Conservation (phyloP, 345 rosid genomes). For the Brassica nigra region DNA sequence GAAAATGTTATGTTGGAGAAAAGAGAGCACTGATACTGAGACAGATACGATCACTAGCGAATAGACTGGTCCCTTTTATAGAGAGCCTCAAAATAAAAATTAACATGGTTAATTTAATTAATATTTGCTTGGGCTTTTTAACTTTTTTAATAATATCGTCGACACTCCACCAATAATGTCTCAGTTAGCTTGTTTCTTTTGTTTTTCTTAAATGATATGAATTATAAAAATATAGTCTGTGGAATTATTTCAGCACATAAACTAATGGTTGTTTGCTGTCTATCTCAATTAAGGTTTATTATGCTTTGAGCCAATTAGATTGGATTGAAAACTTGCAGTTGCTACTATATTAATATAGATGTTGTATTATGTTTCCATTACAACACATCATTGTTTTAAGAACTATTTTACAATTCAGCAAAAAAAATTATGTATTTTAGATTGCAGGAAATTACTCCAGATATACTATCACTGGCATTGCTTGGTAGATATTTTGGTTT, state of each 20-base stretch:
- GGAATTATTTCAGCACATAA: not conserved
- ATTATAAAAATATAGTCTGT: not conserved
- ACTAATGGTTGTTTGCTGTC: constrained; percentile 16
- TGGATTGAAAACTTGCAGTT: not conserved
- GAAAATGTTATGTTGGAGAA: constrained; percentile 21
- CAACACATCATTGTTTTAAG: not conserved
- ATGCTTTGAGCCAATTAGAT: not conserved
- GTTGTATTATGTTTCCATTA: not conserved
- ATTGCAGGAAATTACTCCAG: not conserved
- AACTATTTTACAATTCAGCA: constrained; percentile 5
- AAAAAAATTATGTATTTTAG: not conserved
- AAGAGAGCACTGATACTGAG: constrained; percentile 17
- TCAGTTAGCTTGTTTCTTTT: constrained; percentile 5
- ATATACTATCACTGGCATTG: constrained; percentile 6
- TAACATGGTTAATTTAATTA: not conserved
- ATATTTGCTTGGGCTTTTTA: not conserved
- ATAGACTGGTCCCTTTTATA: constrained; percentile 30
- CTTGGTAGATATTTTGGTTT: not conserved
- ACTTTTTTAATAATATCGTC: not conserved
- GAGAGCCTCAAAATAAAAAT: not conserved
- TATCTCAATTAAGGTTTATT: not conserved
- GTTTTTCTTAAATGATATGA: not conserved
- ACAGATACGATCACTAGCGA: constrained; percentile 18
- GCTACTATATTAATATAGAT: not conserved
- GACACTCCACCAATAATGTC: constrained; percentile 22